Evolutionary conservation across 2,329 filamentous ascomycete genomes (phyloP), one percentile per base, ranked within the genome.

Genomic region (Annulohypoxylon truncatum): DNA sequence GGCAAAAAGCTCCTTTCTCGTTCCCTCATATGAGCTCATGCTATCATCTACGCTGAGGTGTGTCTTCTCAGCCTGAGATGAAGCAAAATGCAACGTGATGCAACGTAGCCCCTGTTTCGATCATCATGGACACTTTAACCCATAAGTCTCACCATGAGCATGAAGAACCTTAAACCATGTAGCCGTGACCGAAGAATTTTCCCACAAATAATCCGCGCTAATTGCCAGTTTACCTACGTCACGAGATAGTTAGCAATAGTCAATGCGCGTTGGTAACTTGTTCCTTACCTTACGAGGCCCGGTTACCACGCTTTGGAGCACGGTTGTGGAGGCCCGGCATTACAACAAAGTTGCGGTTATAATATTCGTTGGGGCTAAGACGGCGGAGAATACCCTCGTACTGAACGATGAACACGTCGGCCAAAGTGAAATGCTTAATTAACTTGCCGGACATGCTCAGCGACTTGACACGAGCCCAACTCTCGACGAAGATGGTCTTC

Each of bases 371-470:
- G 26, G 26, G 3, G 10, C 10, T 26, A 3, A 8, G 24, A 7
- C 33, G 38, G 13, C 20, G 9, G 13, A 86, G 87, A 42, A 96
- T 81, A 59, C 82, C 79, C 63, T 87, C 84, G 84, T 95, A 96
- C 82, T 97, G 94, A 60, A 97, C 93, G 55, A 96, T 78, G 74
- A 96, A 92, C 51, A 90, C 81, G 78, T 97, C 92, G 50, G 92
- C 92, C 40, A 96, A 79, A 47, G 83, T 80, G 1, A 82, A 82
- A 69, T 82, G 81, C 62, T 90, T 79, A 61, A 99, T 82, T 35
- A 98, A 80, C 76, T 88, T 90, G 0, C 95, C 96, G 35, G 93
- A 97, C 64, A 97, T 78, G 80, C 95, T 98, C 69, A 98, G 79
- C 10, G 87, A 90, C 70, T 86, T 90, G 13, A 97, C 92, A 13